Evolutionary conservation across 2,329 filamentous ascomycete species (phyloP).

Genomic region (Trichothecium sympodiale): DNA sequence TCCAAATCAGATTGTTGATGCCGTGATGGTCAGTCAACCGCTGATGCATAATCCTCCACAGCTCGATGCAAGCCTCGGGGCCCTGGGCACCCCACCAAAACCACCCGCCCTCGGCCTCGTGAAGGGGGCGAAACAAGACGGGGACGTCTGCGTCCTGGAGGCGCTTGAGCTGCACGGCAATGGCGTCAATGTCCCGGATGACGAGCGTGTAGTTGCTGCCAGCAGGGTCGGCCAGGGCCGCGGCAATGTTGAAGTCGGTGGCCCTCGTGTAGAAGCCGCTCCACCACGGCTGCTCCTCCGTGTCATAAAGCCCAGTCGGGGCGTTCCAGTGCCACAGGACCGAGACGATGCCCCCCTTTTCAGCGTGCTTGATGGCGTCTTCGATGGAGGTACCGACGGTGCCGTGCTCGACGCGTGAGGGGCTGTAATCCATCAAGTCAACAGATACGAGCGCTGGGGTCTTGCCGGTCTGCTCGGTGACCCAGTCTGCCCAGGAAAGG

Average conservation of each 20-base stretch:
- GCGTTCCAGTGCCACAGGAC: conserved; percentile 39
- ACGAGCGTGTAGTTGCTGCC: conserved; percentile 35
- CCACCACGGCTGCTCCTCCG: conserved; percentile 32
- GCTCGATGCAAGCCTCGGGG: conserved; percentile 30
- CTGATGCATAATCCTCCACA: conserved; percentile 31
- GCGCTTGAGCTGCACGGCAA: conserved; percentile 32
- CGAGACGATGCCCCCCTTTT: conserved; percentile 32
- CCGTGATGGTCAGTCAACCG: conserved; percentile 30
- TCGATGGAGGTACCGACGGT: conserved; percentile 29
- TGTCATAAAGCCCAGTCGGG: conserved; percentile 33
- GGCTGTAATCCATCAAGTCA: conserved; percentile 38
- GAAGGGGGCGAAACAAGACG: conserved; percentile 34
- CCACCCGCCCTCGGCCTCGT: conserved; percentile 39
- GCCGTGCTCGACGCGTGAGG: conserved; percentile 30
- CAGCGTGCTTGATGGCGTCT: conserved; percentile 31
- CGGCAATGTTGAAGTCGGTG: conserved; percentile 33
- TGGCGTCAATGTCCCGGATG: conserved; percentile 35
- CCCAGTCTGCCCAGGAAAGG: conserved; percentile 28
- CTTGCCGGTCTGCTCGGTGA: conserved; percentile 31
- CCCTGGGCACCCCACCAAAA: conserved; percentile 43
- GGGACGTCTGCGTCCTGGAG: conserved; percentile 31
- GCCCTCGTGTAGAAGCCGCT: conserved; percentile 38
- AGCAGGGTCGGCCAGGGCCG: conserved; percentile 26
- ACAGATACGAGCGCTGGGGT: conserved; percentile 33
- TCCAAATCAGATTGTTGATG: conserved; percentile 37